phyloP scores from a whole-genome alignment of 345 rosid species.

The Nasturtium officinale region DNA sequence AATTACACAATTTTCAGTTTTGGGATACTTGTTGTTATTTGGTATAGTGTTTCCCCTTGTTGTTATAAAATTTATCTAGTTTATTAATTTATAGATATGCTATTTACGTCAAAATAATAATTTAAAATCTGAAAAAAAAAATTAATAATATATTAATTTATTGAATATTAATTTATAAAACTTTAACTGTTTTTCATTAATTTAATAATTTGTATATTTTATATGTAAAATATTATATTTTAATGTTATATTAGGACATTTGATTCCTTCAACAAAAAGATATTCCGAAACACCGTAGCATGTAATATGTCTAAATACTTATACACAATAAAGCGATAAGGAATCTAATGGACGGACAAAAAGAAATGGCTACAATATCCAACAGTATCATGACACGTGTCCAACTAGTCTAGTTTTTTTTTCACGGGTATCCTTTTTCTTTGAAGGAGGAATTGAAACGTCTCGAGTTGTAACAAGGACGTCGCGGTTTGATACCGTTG shows the following conservation, averaged over 20 bases:
- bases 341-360: constrained; percentile 43
- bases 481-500: constrained; percentile 33
- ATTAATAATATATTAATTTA: no score
- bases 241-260: no score
- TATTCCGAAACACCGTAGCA: constrained; percentile 31
- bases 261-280: constrained; percentile 18
- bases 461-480: constrained; percentile 28
- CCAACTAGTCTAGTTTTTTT: constrained; percentile 16
- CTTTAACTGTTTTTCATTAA: no score
- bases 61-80: no score
- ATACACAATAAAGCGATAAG: constrained; percentile 16
- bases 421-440: background rate
- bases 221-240: no score
- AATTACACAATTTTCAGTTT: constrained; percentile 28
- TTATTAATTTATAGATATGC: no score
- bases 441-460: constrained; percentile 31
- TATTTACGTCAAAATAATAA: no score
- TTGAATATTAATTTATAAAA: no score
- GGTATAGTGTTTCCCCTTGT: background rate
- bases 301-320: constrained; percentile 13
- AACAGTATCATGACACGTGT: constrained; percentile 1
- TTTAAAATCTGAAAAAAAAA: no score
- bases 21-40: constrained; percentile 22
- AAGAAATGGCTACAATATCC: constrained; percentile 10
- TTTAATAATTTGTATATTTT: no score